Base-by-base conservation (phyloP, 805 yeast genomes). In the Saccharomycopsis guyanensis region DNA sequence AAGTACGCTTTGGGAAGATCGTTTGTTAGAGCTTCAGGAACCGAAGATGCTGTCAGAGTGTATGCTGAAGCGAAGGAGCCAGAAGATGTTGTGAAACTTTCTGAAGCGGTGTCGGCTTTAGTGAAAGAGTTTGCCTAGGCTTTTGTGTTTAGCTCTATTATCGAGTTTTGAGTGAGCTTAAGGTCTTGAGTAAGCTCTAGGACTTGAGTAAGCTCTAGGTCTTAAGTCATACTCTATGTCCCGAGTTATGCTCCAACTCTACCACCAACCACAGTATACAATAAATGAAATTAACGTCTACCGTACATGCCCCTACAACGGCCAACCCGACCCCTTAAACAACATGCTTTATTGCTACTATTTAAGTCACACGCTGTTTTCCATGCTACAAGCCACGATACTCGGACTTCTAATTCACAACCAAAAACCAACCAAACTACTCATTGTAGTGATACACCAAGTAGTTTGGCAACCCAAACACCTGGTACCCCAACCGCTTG, bases 21-120 rank as follows among this genome's bases (percentile, higher is more conserved):
- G 2, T 93, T 93, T 64, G 97, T 91, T 2, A 77, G 98, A 56
- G 97, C 98, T 7, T 83, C 95, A 50, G 98, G 98, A 12, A 93
- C 98, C 1, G 98, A 93, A 62, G 94, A 93, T 62, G 97, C 96
- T 0, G 97, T 93, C 1, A 76, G 98, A 56, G 86, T 93, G 4
- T 93, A 93, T 56, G 93, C 96, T 0, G 98, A 93, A 63, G 95
- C 96, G 0, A 70, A 67, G 2, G 72, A 77, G 0, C 57, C 56
- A 35, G 65, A 61, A 8, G 72, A 72, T 20, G 78, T 80, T 23
- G 72, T 68, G 18, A 62, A 63, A 32, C 64, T 83, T 36, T 68
- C 75, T 1, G 50, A 57, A 2, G 56, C 56, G 20, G 76, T 76
- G 2, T 61, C 64, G 38, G 60, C 58, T 22, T 53, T 71, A 7